Conservation (phyloP, 202 grass and related monocot species). For the Schoenoplectus triqueter region DNA sequence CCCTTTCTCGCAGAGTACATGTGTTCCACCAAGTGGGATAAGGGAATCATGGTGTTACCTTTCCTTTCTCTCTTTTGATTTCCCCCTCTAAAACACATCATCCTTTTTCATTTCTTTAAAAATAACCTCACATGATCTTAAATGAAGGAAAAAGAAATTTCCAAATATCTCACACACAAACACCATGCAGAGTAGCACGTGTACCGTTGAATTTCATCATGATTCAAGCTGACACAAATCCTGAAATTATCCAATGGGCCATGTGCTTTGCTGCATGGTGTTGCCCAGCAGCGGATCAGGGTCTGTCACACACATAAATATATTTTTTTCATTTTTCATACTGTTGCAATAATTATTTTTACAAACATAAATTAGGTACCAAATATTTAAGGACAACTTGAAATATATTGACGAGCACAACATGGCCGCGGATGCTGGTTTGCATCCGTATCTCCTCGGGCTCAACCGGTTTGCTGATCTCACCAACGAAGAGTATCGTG, state of each 20-base stretch:
- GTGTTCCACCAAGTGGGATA: conserved; percentile 10
- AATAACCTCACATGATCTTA: not conserved
- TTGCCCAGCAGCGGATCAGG: too few species aligned
- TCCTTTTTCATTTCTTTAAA: not conserved
- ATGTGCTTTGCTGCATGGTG: too few species aligned
- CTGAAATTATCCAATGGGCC: too few species aligned
- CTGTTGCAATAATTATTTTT: not conserved
- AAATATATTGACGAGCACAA: conserved; percentile 77
- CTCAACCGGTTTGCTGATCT: conserved; percentile 89
- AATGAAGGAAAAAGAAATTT: not conserved
- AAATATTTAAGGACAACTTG: conserved; percentile 84
- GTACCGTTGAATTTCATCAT: too few species aligned
- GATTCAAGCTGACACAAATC: too few species aligned
- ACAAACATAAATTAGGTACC: conserved; percentile 35
- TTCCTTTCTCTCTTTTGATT: not conserved
- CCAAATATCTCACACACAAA: not conserved
- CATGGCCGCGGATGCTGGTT: conserved; percentile 63
- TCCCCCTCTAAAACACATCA: not conserved
- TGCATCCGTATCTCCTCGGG: conserved; percentile 79
- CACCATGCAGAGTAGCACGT: too few species aligned
- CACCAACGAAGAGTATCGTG: conserved; percentile 85
- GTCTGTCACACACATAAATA: not conserved
- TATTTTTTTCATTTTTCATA: not conserved
- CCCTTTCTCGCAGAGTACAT: not conserved
- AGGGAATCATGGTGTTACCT: not conserved